Base-by-base conservation (phyloP, 331 rosid species). In the Telfairia occidentalis region DNA sequence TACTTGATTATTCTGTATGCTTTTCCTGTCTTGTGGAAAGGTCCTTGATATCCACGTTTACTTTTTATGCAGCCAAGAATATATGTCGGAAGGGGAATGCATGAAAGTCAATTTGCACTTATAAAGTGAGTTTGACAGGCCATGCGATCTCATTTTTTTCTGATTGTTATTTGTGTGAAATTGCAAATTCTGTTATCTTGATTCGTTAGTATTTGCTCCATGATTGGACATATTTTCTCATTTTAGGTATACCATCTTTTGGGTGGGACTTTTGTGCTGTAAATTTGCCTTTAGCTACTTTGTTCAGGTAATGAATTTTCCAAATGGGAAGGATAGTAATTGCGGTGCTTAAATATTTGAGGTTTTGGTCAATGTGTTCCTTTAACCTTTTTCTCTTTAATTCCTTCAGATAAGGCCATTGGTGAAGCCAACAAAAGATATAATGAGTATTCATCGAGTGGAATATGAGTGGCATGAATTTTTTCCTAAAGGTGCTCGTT, bases 71-170 rank as follows among this genome's bases (percentile, higher is more conserved):
- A 95, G 98, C 97, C 96, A 75, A 88, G 98, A 80, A 82, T 90
- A 79, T 95, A 91, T 72, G 70, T 95, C 38, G 98, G 98, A 67
- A 88, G 98, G 77, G 98, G 98, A 80, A 95, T 91, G 98, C 98
- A 95, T 80, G 98, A 95, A 82, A 95, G 97, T 73, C 96, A 87
- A 79, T 90, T 86, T 85, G 67, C 92, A 77, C 96, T 91, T 65
- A 64, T 95, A 37, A 95, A 91, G 98, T 95, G 85, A 83, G 98
- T 74, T 79, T 76, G 46, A 60, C 19, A 48, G 70, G 78, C 46
- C 54, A 26, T 18, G 24, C 4, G n/a, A 55, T 73, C 63, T 23
- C 60, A 64, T 3, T 18, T 64, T 58, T 66, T 37, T 32, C 35
- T 49, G n/a, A 32, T 24, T 73, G 30, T 55, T 64, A 37, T 61